Conservation (phyloP, 208 protist genomes). For the Phytomonas serpens region DNA sequence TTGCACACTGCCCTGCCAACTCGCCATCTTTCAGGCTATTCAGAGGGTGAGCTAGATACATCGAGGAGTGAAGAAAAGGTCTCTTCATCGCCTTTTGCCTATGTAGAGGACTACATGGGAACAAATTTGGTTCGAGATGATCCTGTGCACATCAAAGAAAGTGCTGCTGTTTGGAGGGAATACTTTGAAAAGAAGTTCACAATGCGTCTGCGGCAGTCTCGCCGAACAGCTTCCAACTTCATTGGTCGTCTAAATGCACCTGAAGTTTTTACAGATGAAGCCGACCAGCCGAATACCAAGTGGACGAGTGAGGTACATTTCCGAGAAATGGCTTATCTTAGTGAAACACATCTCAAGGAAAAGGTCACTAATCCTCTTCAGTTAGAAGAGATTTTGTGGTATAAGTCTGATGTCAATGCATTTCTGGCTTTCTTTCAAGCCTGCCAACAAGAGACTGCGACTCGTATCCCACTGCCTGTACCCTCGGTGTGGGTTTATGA, state of each 20-base stretch:
- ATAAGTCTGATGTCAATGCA: slow-evolving; percentile 21
- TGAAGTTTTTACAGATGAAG: slow-evolving; percentile 51
- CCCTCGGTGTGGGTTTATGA: slow-evolving; percentile 79
- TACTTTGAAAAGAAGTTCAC: slow-evolving; percentile 21
- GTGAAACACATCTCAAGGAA: slow-evolving; percentile 59
- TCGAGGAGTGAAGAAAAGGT: background rate
- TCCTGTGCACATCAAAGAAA: slow-evolving; percentile 36
- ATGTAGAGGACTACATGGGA: slow-evolving; percentile 83
- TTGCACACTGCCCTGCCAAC: slow-evolving; percentile 34
- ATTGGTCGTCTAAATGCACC: slow-evolving; percentile 31
- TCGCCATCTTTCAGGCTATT: background rate
- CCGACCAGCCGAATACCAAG: slow-evolving; percentile 69
- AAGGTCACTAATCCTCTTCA: slow-evolving; percentile 69
- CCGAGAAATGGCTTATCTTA: slow-evolving; percentile 56
- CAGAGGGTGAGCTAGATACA: background rate
- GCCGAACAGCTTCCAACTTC: slow-evolving; percentile 44
- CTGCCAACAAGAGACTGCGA: slow-evolving; percentile 59
- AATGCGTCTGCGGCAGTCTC: slow-evolving; percentile 42
- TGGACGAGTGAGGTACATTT: slow-evolving; percentile 76
- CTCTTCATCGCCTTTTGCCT: slow-evolving; percentile 43
- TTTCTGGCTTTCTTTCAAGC: slow-evolving; percentile 66
- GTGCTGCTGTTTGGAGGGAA: slow-evolving; percentile 44
- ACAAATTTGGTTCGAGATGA: slow-evolving; percentile 61
- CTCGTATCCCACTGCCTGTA: slow-evolving; percentile 61
- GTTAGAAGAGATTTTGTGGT: slow-evolving; percentile 54